Base-by-base conservation (phyloP, 345 rosid species). In the Populus alba region DNA sequence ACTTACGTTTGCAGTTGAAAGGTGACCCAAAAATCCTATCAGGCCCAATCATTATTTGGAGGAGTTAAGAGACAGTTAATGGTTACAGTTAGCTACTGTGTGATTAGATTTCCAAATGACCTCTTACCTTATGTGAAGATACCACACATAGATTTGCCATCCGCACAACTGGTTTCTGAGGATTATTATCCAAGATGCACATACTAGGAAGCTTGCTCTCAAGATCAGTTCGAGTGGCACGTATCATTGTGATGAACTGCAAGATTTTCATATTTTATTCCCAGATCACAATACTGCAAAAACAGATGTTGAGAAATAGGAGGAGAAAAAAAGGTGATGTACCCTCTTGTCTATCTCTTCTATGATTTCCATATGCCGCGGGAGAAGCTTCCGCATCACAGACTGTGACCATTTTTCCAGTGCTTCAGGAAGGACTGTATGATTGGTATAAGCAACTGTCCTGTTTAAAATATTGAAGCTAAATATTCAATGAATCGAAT, bases 341-440 rank as follows among this genome's bases (percentile, higher is more conserved):
- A 93, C 99, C 91, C 98, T 88, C 79, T 85, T 95, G 81, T 95
- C 95, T 74, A 93, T 92, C 83, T 95, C 99, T 82, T 87, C 92
- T 83, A 93, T 93, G 83, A 95, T 95, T 83, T 95, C 99, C 98
- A 95, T 92, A 81, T 93, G 99, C 77, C 99, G 99, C 84, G 99
- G 99, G 84, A 95, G 97, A 83, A 95, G 96, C 87, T 95, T 95
- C 97, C 94, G 79, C 97, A 92, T 89, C 72, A 95, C 90, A 72
- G 90, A 53, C 83, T 95, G 97, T 72, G 98, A 92, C 99, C 99
- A 95, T 83, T 93, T 95, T 91, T 93, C 98, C 38, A 95, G 86
- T 38, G 99, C 99, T 88, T 95, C 99, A 62, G 99, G 99, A 83
- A 95, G 98, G 87, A 95, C 99, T 1, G 99, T 95, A 85, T 95